Conservation (phyloP, 2,329 filamentous ascomycete genomes). For the Alternaria ventricosa region DNA sequence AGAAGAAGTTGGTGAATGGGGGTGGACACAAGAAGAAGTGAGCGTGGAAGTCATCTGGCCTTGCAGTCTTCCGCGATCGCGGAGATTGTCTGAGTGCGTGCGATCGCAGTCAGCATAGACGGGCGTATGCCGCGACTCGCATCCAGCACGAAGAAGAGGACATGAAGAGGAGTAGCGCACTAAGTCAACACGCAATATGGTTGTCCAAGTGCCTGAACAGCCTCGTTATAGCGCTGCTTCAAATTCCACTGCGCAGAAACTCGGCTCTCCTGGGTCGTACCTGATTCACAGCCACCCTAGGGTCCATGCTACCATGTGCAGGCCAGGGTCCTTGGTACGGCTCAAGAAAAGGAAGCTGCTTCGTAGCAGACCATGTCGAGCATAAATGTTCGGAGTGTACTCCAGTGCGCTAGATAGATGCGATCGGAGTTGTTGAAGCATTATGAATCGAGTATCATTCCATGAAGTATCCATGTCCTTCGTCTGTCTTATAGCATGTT, state of each 20-base stretch:
- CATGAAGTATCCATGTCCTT: not conserved
- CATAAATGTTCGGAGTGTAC: not conserved
- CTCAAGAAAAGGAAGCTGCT: not conserved
- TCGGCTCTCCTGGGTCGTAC: not conserved
- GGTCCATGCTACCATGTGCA: not conserved
- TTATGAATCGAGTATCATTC: not conserved
- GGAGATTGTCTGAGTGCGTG: not conserved
- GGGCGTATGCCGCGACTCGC: not conserved
- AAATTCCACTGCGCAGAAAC: not conserved
- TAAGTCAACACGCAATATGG: not conserved
- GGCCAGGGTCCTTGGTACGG: not conserved
- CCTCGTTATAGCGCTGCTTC: not conserved
- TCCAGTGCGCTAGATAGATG: not conserved
- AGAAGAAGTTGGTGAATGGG: constrained; percentile 81
- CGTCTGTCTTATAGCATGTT: constrained; percentile 71
- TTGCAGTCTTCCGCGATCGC: not conserved
- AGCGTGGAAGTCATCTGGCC: not conserved
- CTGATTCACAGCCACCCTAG: not conserved
- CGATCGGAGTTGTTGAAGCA: not conserved
- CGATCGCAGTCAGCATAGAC: too few relatives aligned
- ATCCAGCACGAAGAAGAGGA: not conserved
- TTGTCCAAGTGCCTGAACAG: not conserved
- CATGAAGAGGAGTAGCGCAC: not conserved
- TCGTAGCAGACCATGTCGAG: not conserved
- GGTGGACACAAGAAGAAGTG: constrained; percentile 66